Conservation (phyloP, 129 eudicot genomes). For the Flaveria bidentis region DNA sequence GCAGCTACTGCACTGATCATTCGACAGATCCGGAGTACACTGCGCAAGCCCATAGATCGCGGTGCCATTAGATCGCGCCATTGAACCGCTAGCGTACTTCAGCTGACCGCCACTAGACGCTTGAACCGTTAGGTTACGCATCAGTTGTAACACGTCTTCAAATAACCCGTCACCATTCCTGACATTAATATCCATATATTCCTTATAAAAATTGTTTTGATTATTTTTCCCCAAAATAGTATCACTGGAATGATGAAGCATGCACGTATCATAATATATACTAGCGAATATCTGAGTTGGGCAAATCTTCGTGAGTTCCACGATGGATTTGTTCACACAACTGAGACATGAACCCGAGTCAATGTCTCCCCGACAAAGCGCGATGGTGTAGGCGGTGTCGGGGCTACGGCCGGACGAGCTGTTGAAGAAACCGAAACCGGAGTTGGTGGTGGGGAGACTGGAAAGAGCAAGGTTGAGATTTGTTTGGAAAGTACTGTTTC, state of each 20-base stretch:
- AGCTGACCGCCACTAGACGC: neutral
- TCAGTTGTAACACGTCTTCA: neutral
- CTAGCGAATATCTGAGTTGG: neutral
- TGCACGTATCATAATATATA: neutral
- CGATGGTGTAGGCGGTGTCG: constrained; percentile 32
- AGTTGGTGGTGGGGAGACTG: constrained; percentile 8
- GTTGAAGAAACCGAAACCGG: constrained; percentile 20
- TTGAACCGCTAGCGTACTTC: neutral
- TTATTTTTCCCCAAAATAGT: neutral
- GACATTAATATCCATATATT: neutral
- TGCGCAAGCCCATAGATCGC: neutral
- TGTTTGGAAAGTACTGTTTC: constrained; percentile 24
- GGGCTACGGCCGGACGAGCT: constrained; percentile 21
- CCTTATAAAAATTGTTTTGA: neutral
- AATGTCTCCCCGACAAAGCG: constrained; percentile 45
- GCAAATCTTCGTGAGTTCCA: neutral
- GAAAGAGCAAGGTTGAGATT: constrained; percentile 28
- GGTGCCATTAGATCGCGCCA: neutral
- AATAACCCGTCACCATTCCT: neutral
- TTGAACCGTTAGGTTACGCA: neutral
- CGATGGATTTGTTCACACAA: constrained; percentile 19
- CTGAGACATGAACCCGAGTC: constrained; percentile 20
- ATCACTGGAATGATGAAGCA: neutral
- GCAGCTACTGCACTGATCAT: neutral
- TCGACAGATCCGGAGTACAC: constrained; percentile 8